Evolutionary conservation across 208 protist genomes (phyloP), one percentile per base, ranked within the genome.

Genomic region (Polymyxa betae): DNA sequence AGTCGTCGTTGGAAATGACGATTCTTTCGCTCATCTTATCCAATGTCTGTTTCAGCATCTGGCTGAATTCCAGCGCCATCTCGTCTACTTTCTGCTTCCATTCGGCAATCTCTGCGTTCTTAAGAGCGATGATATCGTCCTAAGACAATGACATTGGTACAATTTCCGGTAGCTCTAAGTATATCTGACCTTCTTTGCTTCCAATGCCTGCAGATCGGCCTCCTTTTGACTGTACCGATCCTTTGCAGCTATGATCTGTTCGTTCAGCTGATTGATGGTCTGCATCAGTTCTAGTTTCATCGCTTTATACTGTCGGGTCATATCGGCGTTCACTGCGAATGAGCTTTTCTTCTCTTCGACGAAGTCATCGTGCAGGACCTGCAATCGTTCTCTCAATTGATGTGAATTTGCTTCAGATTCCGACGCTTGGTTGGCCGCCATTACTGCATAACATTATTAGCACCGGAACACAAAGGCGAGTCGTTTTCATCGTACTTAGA

Each of bases 51-150:
- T 90, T 97, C 44, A 98, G 94, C 94, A 96, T 95, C 54, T 97
- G 91, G 52, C 96, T 96, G 88, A 96, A 97, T 41, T 94, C 91
- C 0, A 97, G 90, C 0, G 96, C 96, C 94, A 96, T 97, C 43
- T 95, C 88, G 35, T 98, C 95, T 88, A 98, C 95, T 24, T 97
- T 90, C 64, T 93, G 90, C 91, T 95, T 95, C 77, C 96, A 93
- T 52, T 95, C 93, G 44, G 92, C 93, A 41, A 97, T 96, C 52
- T 96, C 94, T 46, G 94, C 93, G 35, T 96, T 94, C 93, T 96
- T 97, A 72, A 95, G 89, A 45, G 54, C 54, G 20, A 66, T 29
- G 29, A 66, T 16, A 29, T 66, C 54, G 54, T 66, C 54, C 54
- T 66, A 29, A 29, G 16, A 32, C 54, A 29, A 66, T 29, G 20